These are phyloP conservation scores for Epichloe uncinata DNA, from an alignment of 2,329 filamentous ascomycete species.

Conservation along the genomic window DNA sequence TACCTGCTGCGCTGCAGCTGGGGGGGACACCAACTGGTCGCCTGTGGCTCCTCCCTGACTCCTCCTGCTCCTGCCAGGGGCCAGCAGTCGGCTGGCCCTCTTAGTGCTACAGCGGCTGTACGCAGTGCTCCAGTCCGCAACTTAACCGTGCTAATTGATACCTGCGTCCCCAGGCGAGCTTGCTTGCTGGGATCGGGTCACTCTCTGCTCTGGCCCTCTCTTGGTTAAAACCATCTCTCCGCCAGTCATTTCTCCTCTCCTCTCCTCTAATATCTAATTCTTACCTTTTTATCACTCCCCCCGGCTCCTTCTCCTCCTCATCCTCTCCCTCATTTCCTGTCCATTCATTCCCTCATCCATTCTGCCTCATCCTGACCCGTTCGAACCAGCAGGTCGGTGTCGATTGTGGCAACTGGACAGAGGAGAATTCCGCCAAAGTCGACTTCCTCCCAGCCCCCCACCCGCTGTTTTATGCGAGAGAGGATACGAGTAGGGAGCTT, in stretches of 20 bases:
- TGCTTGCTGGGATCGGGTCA: conserved; percentile 3
- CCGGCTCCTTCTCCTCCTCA: conserved; percentile 25
- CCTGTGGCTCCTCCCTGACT: not conserved
- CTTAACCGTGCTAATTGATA: not conserved
- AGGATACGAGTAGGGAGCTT: conserved; percentile 16
- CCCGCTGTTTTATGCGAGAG: conserved; percentile 13
- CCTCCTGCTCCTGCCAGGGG: conserved; percentile 2
- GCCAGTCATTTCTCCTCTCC: conserved; percentile 43
- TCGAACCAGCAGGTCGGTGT: conserved; percentile 20
- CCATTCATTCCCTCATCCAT: conserved; percentile 43
- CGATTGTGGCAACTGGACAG: conserved; percentile 18
- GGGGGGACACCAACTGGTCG: not conserved
- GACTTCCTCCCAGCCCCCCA: conserved; percentile 9
- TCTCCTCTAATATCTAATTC: conserved; percentile 37
- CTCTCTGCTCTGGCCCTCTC: conserved; percentile 8
- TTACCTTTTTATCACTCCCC: conserved; percentile 29
- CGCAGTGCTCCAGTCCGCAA: not conserved
- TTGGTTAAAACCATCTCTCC: conserved; percentile 29
- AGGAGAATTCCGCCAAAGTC: conserved; percentile 20
- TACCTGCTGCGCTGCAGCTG: not conserved
- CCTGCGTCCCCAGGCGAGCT: not conserved
- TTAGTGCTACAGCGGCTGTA: not conserved
- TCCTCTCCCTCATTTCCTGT: conserved; percentile 27
- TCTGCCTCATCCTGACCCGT: conserved; percentile 33
- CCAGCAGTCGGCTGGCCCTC: not conserved